A percentile compares a stretch with the other conserved stretches of the same genome.
Evolutionary conservation across 768 basidiomycete genomes (phyloP).

Genomic region (Calocybe indica): DNA sequence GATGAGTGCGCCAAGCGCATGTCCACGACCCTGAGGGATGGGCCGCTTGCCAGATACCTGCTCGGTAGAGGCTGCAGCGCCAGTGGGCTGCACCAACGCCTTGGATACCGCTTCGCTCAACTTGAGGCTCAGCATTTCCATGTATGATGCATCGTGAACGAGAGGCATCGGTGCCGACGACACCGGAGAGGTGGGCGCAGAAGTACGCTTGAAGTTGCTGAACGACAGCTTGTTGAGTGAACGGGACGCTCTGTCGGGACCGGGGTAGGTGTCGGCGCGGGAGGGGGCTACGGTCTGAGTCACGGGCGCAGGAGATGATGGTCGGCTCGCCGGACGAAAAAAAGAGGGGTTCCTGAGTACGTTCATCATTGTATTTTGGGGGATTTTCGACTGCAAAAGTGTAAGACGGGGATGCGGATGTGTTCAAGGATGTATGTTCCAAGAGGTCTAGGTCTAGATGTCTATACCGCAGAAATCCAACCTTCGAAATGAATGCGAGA

Average conservation of each 20-base stretch:
- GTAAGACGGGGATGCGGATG: conserved; percentile 2
- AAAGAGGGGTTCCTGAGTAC: conserved; percentile 63
- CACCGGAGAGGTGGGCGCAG: conserved; percentile 32
- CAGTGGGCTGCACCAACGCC: conserved; percentile 60
- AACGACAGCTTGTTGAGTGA: conserved; percentile 56
- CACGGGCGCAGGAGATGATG: conserved; percentile 52
- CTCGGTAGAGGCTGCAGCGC: conserved; percentile 45
- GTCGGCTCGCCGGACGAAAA: conserved; percentile 58
- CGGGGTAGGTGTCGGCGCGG: conserved; percentile 24
- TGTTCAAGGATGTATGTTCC: neutral
- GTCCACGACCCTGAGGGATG: conserved; percentile 70
- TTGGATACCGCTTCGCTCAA: conserved; percentile 79
- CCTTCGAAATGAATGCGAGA: conserved; percentile 18
- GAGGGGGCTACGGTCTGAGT: conserved; percentile 23
- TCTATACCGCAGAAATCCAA: conserved; percentile 24
- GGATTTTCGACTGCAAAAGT: conserved; percentile 10
- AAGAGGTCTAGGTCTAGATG: conserved; percentile 21
- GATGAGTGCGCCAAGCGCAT: conserved; percentile 60
- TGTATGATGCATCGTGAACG: conserved; percentile 74
- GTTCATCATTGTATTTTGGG: conserved; percentile 43
- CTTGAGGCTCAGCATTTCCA: conserved; percentile 70
- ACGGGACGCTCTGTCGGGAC: conserved; percentile 39
- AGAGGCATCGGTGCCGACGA: conserved; percentile 36
- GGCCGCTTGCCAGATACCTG: conserved; percentile 61
- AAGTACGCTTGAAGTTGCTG: conserved; percentile 50